Percentiles rank a stretch among this genome's conserved stretches.
phyloP scores from a whole-genome alignment of 768 basidiomycete species.

The Mycena olivaceomarginata region DNA sequence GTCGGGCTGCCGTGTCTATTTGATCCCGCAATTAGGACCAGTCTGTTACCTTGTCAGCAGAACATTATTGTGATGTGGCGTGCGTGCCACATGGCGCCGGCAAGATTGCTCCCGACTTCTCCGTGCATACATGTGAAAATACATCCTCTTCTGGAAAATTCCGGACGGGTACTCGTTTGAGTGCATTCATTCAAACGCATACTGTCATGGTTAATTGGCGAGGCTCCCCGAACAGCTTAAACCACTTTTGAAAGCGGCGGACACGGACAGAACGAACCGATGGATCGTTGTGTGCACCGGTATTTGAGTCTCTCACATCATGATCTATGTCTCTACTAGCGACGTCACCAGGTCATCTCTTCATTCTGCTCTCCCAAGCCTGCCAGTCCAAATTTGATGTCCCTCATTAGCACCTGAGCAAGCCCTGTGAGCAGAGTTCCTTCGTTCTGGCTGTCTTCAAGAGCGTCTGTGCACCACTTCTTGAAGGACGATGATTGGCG shows the following conservation, averaged over 20 bases:
- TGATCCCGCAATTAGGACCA: too few relatives aligned
- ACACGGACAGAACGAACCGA: too few relatives aligned
- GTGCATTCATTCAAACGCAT: slow-evolving; percentile 4
- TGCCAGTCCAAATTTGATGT: neutral
- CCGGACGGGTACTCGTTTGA: neutral
- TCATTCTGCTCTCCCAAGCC: slow-evolving; percentile 4
- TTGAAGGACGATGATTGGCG: too few relatives aligned
- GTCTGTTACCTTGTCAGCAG: too few relatives aligned
- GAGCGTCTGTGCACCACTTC: too few relatives aligned
- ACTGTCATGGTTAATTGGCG: neutral
- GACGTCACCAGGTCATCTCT: neutral
- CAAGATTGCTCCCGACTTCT: too few relatives aligned
- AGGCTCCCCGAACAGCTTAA: neutral
- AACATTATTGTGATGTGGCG: too few relatives aligned
- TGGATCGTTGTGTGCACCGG: neutral
- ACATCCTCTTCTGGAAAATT: neutral
- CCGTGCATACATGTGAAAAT: slow-evolving; percentile 1
- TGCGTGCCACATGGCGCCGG: too few relatives aligned
- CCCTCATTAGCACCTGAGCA: slow-evolving; percentile 3
- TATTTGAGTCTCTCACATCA: slow-evolving; percentile 1
- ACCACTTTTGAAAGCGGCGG: too few relatives aligned
- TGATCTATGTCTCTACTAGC: neutral
- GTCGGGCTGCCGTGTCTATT: too few relatives aligned
- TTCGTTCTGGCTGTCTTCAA: too few relatives aligned
- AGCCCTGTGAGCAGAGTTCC: neutral